phyloP scores from a whole-genome alignment of 2,329 filamentous ascomycete genomes.

The Fusarium brachygibbosum region DNA sequence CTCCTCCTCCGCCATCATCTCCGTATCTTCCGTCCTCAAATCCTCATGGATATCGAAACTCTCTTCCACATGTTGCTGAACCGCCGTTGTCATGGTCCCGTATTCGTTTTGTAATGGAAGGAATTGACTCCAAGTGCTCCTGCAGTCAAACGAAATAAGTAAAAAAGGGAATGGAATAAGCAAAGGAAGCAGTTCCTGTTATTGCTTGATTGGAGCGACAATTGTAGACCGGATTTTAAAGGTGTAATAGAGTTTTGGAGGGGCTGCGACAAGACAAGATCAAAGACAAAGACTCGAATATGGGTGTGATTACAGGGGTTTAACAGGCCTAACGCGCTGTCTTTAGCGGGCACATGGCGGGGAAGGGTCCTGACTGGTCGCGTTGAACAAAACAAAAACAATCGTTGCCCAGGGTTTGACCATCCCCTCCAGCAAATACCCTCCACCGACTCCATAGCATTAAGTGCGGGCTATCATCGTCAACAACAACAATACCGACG shows the following conservation, averaged over 20 bases:
- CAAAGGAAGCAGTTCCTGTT: conserved; percentile 15
- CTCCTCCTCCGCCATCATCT: conserved; percentile 63
- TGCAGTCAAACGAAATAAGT: not conserved
- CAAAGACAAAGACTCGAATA: conserved; percentile 12
- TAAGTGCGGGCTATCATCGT: conserved; percentile 27
- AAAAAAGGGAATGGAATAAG: conserved; percentile 5
- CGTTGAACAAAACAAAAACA: conserved; percentile 55
- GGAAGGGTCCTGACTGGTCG: conserved; percentile 43
- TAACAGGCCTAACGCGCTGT: conserved; percentile 36
- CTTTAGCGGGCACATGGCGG: conserved; percentile 47
- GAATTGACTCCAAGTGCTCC: not conserved
- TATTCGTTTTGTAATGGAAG: conserved; percentile 14
- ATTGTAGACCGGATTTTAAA: conserved; percentile 13
- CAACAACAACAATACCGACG: conserved; percentile 37
- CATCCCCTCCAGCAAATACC: conserved; percentile 37
- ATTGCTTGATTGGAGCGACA: conserved; percentile 16
- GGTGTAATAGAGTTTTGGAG: conserved; percentile 38
- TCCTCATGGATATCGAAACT: conserved; percentile 66
- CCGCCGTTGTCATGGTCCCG: conserved; percentile 43
- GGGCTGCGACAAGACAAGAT: conserved; percentile 36
- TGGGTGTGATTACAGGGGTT: conserved; percentile 44
- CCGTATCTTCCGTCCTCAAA: conserved; percentile 63
- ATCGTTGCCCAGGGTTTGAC: conserved; percentile 46
- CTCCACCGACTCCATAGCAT: conserved; percentile 26
- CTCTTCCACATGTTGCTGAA: conserved; percentile 52